Evolutionary conservation across 768 basidiomycete genomes (phyloP).

Genomic region (Macrolepiota fuliginosa): DNA sequence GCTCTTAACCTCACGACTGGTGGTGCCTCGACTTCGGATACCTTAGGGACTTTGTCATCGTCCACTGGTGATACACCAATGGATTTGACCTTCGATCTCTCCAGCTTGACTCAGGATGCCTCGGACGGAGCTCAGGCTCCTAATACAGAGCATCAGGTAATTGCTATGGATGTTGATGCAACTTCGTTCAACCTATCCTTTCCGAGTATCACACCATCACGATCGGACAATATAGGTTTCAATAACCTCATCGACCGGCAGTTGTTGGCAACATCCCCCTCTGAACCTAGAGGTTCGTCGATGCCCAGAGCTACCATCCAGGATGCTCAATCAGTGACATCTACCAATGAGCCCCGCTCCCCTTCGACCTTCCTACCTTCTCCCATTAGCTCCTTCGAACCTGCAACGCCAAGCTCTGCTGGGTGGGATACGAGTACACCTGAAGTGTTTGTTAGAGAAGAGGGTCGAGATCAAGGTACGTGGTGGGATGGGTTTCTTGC

Average conservation of each 20-base stretch:
- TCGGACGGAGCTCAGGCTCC: not conserved
- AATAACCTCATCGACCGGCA: constrained; percentile 30
- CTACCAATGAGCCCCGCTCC: constrained; percentile 8
- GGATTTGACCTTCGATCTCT: not conserved
- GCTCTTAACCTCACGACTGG: not conserved
- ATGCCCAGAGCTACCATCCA: not conserved
- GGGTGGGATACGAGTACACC: constrained; percentile 33
- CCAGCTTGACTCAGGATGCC: not conserved
- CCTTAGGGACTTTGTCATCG: not conserved
- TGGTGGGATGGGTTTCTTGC: constrained; percentile 17
- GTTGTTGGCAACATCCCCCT: constrained; percentile 27
- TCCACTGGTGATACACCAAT: not conserved
- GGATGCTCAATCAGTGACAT: not conserved
- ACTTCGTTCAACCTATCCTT: not conserved
- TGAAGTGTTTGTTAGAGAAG: constrained; percentile 23
- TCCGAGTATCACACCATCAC: not conserved
- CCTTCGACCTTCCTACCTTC: constrained; percentile 28
- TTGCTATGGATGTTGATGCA: not conserved
- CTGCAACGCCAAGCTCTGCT: constrained; percentile 35
- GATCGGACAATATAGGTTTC: not conserved
- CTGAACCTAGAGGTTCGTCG: not conserved
- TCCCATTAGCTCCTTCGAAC: constrained; percentile 30
- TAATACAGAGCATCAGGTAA: not conserved
- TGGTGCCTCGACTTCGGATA: not conserved
- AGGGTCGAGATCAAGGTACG: constrained; percentile 19